Percentiles rank a stretch among this genome's conserved stretches.
These are phyloP conservation scores for Boletus speciosus DNA, from an alignment of 768 basidiomycete genomes.

Conservation along the genomic window DNA sequence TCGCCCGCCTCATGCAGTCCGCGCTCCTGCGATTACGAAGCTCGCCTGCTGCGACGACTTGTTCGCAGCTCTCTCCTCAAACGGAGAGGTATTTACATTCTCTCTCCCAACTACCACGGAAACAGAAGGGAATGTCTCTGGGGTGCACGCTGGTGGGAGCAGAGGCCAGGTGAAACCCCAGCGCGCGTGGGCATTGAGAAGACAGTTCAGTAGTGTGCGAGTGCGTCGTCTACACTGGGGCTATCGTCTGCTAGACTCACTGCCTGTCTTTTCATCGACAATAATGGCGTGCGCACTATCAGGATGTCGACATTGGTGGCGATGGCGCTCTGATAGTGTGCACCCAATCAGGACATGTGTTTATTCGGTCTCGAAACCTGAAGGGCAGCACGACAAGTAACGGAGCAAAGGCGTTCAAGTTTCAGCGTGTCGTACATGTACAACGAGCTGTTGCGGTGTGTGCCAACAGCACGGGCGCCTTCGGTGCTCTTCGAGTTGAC, in stretches of 20 bases:
- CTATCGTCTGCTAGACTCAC: constrained; percentile 1
- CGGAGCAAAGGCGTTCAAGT: constrained; percentile 60
- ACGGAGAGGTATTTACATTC: constrained; percentile 93
- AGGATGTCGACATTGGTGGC: constrained; percentile 86
- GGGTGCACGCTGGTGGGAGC: constrained; percentile 15
- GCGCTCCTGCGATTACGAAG: constrained; percentile 71
- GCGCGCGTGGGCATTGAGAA: constrained; percentile 85
- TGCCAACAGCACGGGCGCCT: constrained; percentile 83
- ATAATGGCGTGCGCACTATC: constrained; percentile 1
- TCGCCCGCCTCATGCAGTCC: constrained; percentile 73
- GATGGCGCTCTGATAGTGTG: constrained; percentile 90
- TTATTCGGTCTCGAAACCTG: constrained; percentile 64
- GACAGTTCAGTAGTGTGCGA: constrained; percentile 80
- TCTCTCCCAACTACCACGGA: constrained; percentile 39
- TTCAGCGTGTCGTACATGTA: constrained; percentile 72
- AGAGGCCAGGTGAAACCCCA: constrained; percentile 62
- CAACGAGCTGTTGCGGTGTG: constrained; percentile 86
- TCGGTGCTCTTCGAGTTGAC: constrained; percentile 79
- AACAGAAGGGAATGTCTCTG: constrained; percentile 14
- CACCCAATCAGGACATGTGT: constrained; percentile 94
- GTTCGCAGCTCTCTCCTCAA: constrained; percentile 78
- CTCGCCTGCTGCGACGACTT: constrained; percentile 73
- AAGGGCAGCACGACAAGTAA: constrained; percentile 23
- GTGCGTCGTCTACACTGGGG: constrained; percentile 35
- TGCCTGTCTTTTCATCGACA: neutral